A percentile compares a stretch with the other conserved stretches of the same genome.
Evolutionary conservation across 345 rosid genomes (phyloP).

Genomic region (Garcia nutans): DNA sequence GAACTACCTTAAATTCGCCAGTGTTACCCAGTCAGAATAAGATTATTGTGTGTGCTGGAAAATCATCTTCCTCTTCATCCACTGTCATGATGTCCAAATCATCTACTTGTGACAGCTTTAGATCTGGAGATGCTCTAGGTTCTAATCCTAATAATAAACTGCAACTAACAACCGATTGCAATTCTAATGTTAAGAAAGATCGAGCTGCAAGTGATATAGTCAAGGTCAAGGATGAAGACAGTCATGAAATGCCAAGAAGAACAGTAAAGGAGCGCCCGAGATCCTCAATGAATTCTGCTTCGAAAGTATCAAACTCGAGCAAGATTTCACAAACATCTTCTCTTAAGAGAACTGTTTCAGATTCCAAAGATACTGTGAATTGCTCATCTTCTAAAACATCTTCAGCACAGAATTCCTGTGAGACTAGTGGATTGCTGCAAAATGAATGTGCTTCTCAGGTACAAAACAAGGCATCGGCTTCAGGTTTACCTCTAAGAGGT

Average conservation of each 20-base stretch:
- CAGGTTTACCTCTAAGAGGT: conserved; percentile 51
- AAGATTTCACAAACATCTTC: conserved; percentile 53
- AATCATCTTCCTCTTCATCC: conserved; percentile 42
- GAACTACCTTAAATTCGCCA: conserved; percentile 32
- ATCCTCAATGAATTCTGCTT: conserved; percentile 38
- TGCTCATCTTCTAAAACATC: conserved; percentile 50
- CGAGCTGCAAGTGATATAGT: conserved; percentile 41
- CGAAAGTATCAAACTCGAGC: conserved; percentile 47
- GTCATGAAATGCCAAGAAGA: conserved; percentile 41
- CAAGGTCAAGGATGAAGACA: conserved; percentile 44
- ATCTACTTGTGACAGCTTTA: conserved; percentile 40
- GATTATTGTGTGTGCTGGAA: conserved; percentile 46
- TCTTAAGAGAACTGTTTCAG: conserved; percentile 46
- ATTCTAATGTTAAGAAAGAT: conserved; percentile 42
- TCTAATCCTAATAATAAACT: conserved; percentile 38
- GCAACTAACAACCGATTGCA: conserved; percentile 36
- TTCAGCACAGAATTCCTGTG: conserved; percentile 49
- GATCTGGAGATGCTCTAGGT: conserved; percentile 47
- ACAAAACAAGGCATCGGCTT: conserved; percentile 41
- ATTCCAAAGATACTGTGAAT: conserved; percentile 52
- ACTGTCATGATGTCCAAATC: conserved; percentile 35
- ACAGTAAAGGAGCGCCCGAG: conserved; percentile 43
- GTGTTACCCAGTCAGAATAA: conserved; percentile 40
- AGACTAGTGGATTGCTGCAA: conserved; percentile 39
- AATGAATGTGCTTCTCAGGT: conserved; percentile 38